phyloP scores from a whole-genome alignment of 1,284 basidiomycete genomes.

The Apiotrichum porosum region DNA sequence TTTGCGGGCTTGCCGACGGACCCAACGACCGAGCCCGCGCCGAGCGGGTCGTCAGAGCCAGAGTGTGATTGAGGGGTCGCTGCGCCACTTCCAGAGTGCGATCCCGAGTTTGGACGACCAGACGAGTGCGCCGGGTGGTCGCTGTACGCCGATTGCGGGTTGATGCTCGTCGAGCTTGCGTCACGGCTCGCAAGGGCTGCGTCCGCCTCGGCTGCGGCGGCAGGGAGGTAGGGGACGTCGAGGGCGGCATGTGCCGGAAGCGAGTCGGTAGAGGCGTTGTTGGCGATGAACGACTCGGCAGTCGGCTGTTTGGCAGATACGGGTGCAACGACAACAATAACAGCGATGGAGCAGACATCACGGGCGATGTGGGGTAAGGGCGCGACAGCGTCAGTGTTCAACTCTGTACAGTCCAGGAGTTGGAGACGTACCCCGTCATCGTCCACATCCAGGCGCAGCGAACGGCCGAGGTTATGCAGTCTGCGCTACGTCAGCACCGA shows the following conservation, averaged over 20 bases:
- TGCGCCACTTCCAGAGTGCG: not conserved
- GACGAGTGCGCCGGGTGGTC: too few species aligned
- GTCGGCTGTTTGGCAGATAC: conserved; percentile 24
- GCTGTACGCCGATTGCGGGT: not conserved
- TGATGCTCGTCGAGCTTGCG: not conserved
- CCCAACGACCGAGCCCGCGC: not conserved
- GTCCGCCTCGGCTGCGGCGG: not conserved
- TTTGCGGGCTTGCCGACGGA: not conserved
- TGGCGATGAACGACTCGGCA: conserved; percentile 31
- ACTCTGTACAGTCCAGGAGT: too few species aligned
- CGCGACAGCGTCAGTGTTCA: too few species aligned
- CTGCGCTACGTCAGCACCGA: not conserved
- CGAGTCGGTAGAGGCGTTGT: conserved; percentile 39
- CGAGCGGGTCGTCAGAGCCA: not conserved
- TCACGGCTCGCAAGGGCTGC: not conserved
- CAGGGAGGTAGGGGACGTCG: conserved; percentile 12
- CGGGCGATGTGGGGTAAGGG: too few species aligned
- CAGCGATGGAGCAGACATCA: too few species aligned
- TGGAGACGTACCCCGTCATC: conserved; percentile 19
- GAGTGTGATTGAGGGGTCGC: too few species aligned
- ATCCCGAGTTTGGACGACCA: not conserved
- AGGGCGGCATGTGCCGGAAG: conserved; percentile 24
- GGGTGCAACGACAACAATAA: not conserved
- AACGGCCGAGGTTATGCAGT: not conserved
- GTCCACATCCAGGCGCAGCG: conserved; percentile 15